Evolutionary conservation across 768 basidiomycete genomes (phyloP).

Genomic region (Amyloporia xantha): DNA sequence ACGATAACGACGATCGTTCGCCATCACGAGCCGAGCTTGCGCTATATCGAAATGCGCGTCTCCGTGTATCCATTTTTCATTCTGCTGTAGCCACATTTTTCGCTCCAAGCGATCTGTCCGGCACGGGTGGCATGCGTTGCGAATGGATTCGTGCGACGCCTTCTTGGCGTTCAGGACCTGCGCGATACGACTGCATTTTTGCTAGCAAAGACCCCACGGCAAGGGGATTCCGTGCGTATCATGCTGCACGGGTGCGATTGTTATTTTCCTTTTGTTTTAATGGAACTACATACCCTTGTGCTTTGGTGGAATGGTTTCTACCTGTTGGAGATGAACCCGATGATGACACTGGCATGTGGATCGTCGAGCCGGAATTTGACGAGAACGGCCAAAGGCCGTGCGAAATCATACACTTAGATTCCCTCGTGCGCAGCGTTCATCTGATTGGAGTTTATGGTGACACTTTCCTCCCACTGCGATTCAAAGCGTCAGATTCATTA

Average conservation of each 20-base stretch:
- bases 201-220: constrained; percentile 8
- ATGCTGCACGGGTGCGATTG: constrained; percentile 11
- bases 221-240: constrained; percentile 14
- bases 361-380: constrained; percentile 13
- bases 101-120: constrained; percentile 24
- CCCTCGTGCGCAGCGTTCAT: constrained; percentile 27
- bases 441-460: constrained; percentile 12
- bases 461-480: not conserved
- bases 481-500: not conserved
- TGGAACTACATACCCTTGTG: constrained; percentile 19
- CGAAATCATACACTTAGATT: constrained; percentile 4
- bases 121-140: constrained; percentile 19
- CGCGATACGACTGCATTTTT: constrained; percentile 19
- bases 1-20: constrained; percentile 14
- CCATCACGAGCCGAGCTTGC: constrained; percentile 24
- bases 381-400: constrained; percentile 5
- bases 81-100: constrained; percentile 20
- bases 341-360: constrained; percentile 25
- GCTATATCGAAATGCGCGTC: not conserved
- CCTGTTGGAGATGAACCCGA: constrained; percentile 14
- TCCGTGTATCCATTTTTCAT: constrained; percentile 14
- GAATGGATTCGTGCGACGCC: constrained; percentile 20
- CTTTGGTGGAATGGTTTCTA: constrained; percentile 7
- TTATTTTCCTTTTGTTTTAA: constrained; percentile 22
- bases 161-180: constrained; percentile 14